Base-by-base conservation (phyloP, 2,329 filamentous ascomycete species). In the Aspergillus luchuensis region DNA sequence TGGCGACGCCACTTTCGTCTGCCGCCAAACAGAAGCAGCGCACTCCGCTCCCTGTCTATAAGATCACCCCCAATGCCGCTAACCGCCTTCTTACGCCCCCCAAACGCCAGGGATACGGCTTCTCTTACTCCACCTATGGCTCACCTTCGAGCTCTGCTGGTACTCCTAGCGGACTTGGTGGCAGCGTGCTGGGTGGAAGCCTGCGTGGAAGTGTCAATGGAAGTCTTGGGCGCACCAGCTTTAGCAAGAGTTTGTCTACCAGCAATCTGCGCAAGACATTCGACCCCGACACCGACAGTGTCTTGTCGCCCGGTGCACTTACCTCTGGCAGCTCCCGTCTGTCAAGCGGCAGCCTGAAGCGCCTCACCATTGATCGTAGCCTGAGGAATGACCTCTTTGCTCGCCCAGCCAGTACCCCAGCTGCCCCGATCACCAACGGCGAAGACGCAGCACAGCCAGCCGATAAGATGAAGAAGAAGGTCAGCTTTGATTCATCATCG, bases 51-150 rank as follows among this genome's bases (percentile, higher is more conserved):
- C 92, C 92, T 2, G 88, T 95, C 73, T 92, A 94, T 80, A 95
- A 93, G 78, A 84, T 96, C 66, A 94, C 92, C 50, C 91, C 92
- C 0, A 86, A 87, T 50, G 91, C 91, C 36, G 88, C 91, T 8
- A 89, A 90, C 21, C 89, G 92, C 51, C 88, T 93, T 59, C 85
- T 88, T 30, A 97, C 92, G 0, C 92, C 93, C 0, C 91, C 92
- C 68, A 94, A 92, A 78, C 86, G 90, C 58, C 80, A 79, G 58
- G 92, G 91, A 5, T 97, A 91, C 72, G 94, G 94, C 2, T 96
- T 97, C 74, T 92, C 90, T 2, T 97, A 97, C 78, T 96, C 92
- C 65, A 92, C 89, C 2, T 97, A 96, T 69, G 92, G 91, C 48
- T 93, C 90, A 1, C 92, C 94, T 5, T 87, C 89, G 4, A 84